Percentiles rank a stretch among this genome's conserved stretches.
phyloP scores from a whole-genome alignment of 208 protist genomes.

The Trypanosoma scelopori region DNA sequence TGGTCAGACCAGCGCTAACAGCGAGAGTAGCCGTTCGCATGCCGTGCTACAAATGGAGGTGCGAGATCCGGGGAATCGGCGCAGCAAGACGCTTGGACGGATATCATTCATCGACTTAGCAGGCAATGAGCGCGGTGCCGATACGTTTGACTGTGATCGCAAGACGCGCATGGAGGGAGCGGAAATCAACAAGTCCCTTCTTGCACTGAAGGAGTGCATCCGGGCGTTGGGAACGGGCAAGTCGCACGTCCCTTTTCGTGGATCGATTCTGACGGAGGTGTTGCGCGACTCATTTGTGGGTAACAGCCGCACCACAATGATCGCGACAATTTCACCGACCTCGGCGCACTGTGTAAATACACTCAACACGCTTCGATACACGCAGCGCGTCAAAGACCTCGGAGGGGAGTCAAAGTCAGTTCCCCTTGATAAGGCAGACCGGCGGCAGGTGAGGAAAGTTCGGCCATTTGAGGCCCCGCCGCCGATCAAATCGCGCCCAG shows the following conservation, averaged over 20 bases:
- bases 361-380: constrained; percentile 98
- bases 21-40: constrained; percentile 91
- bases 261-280: constrained; percentile 97
- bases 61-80: constrained; percentile 38
- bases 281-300: constrained; percentile 96
- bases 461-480: constrained; percentile 52
- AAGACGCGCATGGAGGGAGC: constrained; percentile 96
- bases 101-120: constrained; percentile 99
- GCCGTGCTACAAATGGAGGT: constrained; percentile 91
- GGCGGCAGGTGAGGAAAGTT: constrained; percentile 16
- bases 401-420: constrained; percentile 31
- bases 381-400: constrained; percentile 96
- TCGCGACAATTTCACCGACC: constrained; percentile 94
- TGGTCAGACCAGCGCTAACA: constrained; percentile 92
- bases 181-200: constrained; percentile 99
- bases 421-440: constrained; percentile 22
- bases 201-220: constrained; percentile 99
- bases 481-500: constrained; percentile 49
- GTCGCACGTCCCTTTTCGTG: constrained; percentile 97
- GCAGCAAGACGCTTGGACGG: constrained; percentile 84
- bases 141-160: constrained; percentile 94
- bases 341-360: constrained; percentile 94
- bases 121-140: constrained; percentile 96
- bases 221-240: constrained; percentile 93
- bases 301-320: constrained; percentile 96